Conservation (phyloP, 805 yeast genomes). For the Pachysolen tannophilus region DNA sequence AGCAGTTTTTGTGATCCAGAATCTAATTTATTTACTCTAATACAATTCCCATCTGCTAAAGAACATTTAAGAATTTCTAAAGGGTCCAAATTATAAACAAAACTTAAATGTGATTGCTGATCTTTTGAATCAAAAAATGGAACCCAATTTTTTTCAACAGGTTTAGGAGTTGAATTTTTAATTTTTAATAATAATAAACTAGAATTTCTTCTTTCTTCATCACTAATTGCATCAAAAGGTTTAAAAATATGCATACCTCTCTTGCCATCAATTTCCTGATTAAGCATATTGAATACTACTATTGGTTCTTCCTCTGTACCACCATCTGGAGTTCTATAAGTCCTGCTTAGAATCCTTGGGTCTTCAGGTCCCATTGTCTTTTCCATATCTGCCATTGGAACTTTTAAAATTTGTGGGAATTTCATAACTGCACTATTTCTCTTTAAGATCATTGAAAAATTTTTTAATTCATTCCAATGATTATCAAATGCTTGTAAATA, state of each 20-base stretch:
- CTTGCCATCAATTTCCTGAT: slow-evolving; percentile 11
- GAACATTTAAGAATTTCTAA: slow-evolving; percentile 24
- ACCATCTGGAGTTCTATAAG: slow-evolving; percentile 14
- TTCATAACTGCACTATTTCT: slow-evolving; percentile 1
- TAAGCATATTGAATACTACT: slow-evolving; percentile 33
- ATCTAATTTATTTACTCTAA: no score
- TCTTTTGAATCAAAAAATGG: slow-evolving; percentile 26
- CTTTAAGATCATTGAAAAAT: not conserved
- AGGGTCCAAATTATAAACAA: slow-evolving; percentile 25
- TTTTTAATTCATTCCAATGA: slow-evolving; percentile 36
- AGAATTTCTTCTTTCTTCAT: no score
- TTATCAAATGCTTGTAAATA: slow-evolving; percentile 34
- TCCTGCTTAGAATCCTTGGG: slow-evolving; percentile 31
- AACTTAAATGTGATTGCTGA: slow-evolving; percentile 19
- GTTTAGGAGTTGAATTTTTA: slow-evolving; percentile 13
- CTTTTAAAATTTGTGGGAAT: slow-evolving; percentile 5
- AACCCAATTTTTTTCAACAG: slow-evolving; percentile 30
- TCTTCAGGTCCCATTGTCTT: slow-evolving; percentile 38
- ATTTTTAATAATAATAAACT: slow-evolving; percentile 13
- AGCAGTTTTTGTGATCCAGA: no score
- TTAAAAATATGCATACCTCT: slow-evolving; percentile 25
- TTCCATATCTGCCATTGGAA: slow-evolving; percentile 7
- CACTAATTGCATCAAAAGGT: no score
- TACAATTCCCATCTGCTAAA: slow-evolving; percentile 22
- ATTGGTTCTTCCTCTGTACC: slow-evolving; percentile 37